Base-by-base conservation (phyloP, 2,329 filamentous ascomycete genomes). In the Albophoma yamanashiensis region DNA sequence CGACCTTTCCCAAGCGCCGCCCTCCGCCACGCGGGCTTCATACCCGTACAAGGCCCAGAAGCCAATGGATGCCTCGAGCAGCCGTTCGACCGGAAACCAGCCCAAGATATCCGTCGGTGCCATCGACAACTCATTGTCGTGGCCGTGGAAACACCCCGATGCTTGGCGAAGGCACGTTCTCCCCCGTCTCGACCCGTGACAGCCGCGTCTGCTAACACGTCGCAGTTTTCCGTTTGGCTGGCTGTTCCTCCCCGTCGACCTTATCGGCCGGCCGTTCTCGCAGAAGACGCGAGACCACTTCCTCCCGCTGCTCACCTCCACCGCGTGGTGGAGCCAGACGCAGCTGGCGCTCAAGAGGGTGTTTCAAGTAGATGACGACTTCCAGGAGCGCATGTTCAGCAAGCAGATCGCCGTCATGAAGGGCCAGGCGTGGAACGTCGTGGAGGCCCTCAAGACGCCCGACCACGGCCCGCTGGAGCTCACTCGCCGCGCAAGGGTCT, bases 331-430 rank as follows among this genome's bases (percentile, higher is more conserved):
- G 94, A 90, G 88, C 64, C 91, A 97, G 67, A 99, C 94, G 4
- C 92, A 96, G 68, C 79, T 91, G 62, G 89, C 91, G 27, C 79
- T 99, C 45, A 89, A 94, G 59, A 84, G 86, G 63, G 87, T 97
- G 55, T 99, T 99, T 72, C 88, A 91, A 65, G 85, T 95, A 70
- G 94, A 99, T 73, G 86, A 88, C 2, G 94, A 99, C 74, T 99
- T 99, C 74, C 91, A 97, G 72, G 94, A 99, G 76, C 89, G 91
- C 74, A 99, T 99, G 94, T 99, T 96, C 75, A 91, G 91, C n/a
- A 87, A 91, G 65, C 94, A 99, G 70, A 95, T 99, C 63, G 93
- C 94, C 1, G 94, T 99, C 61, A 96, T 99, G 91, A 99, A 99
- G 75, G 94, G 94, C 14, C 94, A 99, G 71, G 94, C 94, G 0